Base-by-base conservation (phyloP, 768 basidiomycete genomes). In the Cantharellus cinnabarinus region DNA sequence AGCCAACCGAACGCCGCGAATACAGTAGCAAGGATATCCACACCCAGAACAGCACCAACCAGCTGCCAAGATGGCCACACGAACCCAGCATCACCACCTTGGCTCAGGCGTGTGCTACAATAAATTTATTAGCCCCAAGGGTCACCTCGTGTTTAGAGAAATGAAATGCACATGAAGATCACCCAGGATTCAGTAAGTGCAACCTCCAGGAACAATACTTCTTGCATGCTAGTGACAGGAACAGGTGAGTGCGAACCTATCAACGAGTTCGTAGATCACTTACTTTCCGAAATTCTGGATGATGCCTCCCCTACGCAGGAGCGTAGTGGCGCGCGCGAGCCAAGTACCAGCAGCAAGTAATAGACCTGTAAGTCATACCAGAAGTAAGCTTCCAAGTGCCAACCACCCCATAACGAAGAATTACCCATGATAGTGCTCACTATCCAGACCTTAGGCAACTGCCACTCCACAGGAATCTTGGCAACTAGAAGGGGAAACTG, bases 391-490 rank as follows among this genome's bases (percentile, higher is more conserved):
- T 48, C 29, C 44, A 48, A 48, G 44, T 10, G 29, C 10, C 44
- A 48, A 29, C 48, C 5, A 14, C 39, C 55, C 42, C 7, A 48
- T 59, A 2, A 61, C 64, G 10, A 65, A 60, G 14, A 62, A 37
- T 44, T 50, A 53, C 71, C 73, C 64, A 75, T 66, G 58, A 71
- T 62, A n/a, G 72, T 71, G 4, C 71, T 72, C 61, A 76, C 69
- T 59, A 75, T 68, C 75, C 74, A 75, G 3, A 76, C 71, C 65
- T 73, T 76, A 15, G 75, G 73, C 15, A 76, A 64, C 64, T 76
- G 74, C 75, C 75, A 76, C 60, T 76, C 75, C 34, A 76, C 75
- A 2, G 75, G 44, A 48, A 29, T 29, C 44, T 48, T 48, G 44
- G 44, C 44, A 29, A 48, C 44, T 48, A 48, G 44, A 48, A 48